Percentiles rank a stretch among this genome's conserved stretches.
Conservation (phyloP, 2,329 filamentous ascomycete genomes). For the Claviceps sp. region DNA sequence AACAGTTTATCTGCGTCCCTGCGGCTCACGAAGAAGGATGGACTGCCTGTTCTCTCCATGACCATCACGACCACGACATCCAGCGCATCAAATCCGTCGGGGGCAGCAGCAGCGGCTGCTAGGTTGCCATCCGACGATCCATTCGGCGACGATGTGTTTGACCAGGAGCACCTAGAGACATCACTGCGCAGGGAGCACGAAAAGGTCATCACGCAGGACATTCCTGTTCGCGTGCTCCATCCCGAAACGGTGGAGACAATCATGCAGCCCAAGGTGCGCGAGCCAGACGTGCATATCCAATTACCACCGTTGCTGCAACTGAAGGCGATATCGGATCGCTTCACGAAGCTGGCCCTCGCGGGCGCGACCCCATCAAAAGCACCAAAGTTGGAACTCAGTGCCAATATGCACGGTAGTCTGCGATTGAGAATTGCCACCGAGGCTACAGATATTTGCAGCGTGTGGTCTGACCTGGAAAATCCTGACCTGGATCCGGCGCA, state of each 20-base stretch:
- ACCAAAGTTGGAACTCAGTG: slow-evolving; percentile 71
- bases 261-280: slow-evolving; percentile 79
- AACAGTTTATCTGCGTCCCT: slow-evolving; percentile 72
- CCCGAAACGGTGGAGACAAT: slow-evolving; percentile 79
- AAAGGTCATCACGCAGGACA: slow-evolving; percentile 87
- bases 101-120: slow-evolving; percentile 11
- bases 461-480: slow-evolving; percentile 78
- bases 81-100: slow-evolving; percentile 22
- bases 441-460: slow-evolving; percentile 68
- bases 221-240: slow-evolving; percentile 83
- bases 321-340: slow-evolving; percentile 88
- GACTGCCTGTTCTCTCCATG: slow-evolving; percentile 72
- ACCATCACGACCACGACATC: slow-evolving; percentile 69
- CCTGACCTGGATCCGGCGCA: slow-evolving; percentile 73
- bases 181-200: slow-evolving; percentile 59
- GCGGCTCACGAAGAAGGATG: slow-evolving; percentile 85
- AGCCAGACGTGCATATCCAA: slow-evolving; percentile 88
- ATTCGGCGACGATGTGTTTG: slow-evolving; percentile 30
- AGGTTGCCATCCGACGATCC: slow-evolving; percentile 21
- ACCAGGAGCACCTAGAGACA: slow-evolving; percentile 39
- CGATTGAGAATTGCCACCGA: slow-evolving; percentile 72
- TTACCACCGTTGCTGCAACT: slow-evolving; percentile 77
- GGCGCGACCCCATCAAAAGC: slow-evolving; percentile 26
- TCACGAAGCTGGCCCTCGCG: slow-evolving; percentile 67
- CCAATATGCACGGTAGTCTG: slow-evolving; percentile 88